Evolutionary conservation across 768 basidiomycete genomes (phyloP).

Genomic region (Boletus rubroflammeus): DNA sequence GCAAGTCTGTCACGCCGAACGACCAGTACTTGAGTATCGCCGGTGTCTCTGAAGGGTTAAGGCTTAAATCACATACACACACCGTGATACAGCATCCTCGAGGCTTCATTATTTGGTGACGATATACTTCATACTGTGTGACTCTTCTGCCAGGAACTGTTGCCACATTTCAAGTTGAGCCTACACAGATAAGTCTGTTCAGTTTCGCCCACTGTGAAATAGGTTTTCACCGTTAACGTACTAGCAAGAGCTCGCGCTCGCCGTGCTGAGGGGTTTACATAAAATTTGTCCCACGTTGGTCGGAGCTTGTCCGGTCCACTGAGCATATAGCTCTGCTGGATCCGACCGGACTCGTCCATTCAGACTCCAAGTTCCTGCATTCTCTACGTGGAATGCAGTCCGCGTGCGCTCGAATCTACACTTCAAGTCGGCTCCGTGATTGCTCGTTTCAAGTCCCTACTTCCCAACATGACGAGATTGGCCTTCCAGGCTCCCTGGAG

Average conservation of each 20-base stretch:
- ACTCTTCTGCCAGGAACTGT: background rate
- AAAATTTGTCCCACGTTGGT: background rate
- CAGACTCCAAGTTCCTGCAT: background rate
- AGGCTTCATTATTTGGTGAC: background rate
- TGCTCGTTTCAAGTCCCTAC: background rate
- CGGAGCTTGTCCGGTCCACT: background rate
- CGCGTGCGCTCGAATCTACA: background rate
- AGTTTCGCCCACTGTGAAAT: too few species aligned
- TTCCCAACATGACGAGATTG: too few species aligned
- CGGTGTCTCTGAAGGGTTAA: background rate
- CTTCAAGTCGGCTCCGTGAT: too few species aligned
- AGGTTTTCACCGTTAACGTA: background rate
- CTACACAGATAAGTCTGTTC: too few species aligned
- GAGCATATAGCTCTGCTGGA: background rate
- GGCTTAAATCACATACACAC: background rate
- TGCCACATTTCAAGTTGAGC: background rate
- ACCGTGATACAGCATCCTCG: too few species aligned
- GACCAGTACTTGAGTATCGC: background rate
- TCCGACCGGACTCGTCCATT: background rate
- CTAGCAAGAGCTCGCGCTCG: background rate
- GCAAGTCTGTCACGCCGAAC: background rate
- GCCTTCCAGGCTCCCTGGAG: background rate
- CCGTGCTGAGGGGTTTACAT: background rate
- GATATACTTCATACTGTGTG: background rate
- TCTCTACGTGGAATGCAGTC: background rate